phyloP scores from a whole-genome alignment of 345 rosid species.

The Kernera saxatilis region DNA sequence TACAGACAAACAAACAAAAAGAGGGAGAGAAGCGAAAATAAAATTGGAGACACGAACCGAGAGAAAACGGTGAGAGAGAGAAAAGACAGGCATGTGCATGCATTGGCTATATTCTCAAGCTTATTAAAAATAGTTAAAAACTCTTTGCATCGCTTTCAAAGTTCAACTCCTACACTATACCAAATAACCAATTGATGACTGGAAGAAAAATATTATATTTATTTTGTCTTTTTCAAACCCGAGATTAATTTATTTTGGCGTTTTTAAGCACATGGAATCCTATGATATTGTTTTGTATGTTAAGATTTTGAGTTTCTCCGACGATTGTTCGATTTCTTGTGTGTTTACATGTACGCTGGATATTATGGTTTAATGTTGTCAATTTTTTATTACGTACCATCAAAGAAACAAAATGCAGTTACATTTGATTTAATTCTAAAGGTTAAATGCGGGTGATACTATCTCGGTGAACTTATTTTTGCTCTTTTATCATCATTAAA shows the following conservation, averaged over 20 bases:
- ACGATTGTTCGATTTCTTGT: neutral
- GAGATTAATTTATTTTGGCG: slow-evolving; percentile 1
- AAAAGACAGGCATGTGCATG: slow-evolving; percentile 22
- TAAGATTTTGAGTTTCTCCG: neutral
- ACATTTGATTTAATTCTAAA: neutral
- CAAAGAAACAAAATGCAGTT: neutral
- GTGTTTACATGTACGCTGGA: neutral
- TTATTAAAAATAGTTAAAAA: neutral
- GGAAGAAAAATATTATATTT: neutral
- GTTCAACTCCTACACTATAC: neutral
- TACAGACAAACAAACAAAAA: neutral
- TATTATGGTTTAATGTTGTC: neutral
- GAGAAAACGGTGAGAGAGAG: neutral
- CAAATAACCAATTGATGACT: slow-evolving; percentile 2
- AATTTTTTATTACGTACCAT: neutral
- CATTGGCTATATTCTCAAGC: neutral
- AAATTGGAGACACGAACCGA: slow-evolving; percentile 9
- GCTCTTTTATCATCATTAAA: neutral
- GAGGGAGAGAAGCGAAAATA: slow-evolving; percentile 17
- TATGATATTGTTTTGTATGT: neutral
- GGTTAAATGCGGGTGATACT: neutral
- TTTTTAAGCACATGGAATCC: slow-evolving; percentile 16
- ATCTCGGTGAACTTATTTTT: no score
- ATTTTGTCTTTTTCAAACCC: slow-evolving; percentile 3
- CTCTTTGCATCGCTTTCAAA: slow-evolving; percentile 2